Evolutionary conservation across 2,329 filamentous ascomycete species (phyloP), one percentile per base, ranked within the genome.

Genomic region (Periconia sp.): DNA sequence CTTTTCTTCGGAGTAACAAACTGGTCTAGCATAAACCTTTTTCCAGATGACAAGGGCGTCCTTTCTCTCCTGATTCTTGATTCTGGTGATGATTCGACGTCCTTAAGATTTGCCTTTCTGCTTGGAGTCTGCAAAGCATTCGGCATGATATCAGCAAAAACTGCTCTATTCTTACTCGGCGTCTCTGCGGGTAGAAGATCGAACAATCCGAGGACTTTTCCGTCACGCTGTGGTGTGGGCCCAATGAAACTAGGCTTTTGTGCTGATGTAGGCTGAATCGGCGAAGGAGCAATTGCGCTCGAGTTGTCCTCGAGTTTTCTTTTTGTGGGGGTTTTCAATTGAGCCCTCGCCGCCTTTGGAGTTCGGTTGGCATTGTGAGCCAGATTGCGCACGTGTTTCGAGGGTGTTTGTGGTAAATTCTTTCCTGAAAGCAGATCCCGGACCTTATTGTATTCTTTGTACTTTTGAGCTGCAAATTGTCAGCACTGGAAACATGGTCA

Each of bases 171-270:
- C 62, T 70, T 74, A 51, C 69, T 75, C 7, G 75, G 74, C 30
- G 74, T 78, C 47, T 76, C 81, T 6, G 81, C 81, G 1, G 83
- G 81, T 8, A 91, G 75, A 11, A 89, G 74, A 66, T 93, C 90
- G 68, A 94, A 94, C 17, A 94, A 75, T 5, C 90, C 89, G 2
- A 94, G 79, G 1, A 92, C 86, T 18, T 84, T 84, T 27, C 90
- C 90, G 69, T 93, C 88, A 56, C 86, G 85, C 65, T 93, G 90
- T 2, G 90, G 90, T 13, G 90, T 94, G 1, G 90, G 90, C 2
- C 89, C 89, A 56, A 94, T 82, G 41, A 72, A 59, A 10, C 59
- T 50, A 43, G 69, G 70, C 6, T 66, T 66, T 57, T 71, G 64
- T 19, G 68, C 68, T 3, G 70, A 72, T 8, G 70, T 51, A 8